These are phyloP conservation scores for Blastobotrys illinoisensis DNA, from an alignment of 1,139 yeast species.

Conservation along the genomic window DNA sequence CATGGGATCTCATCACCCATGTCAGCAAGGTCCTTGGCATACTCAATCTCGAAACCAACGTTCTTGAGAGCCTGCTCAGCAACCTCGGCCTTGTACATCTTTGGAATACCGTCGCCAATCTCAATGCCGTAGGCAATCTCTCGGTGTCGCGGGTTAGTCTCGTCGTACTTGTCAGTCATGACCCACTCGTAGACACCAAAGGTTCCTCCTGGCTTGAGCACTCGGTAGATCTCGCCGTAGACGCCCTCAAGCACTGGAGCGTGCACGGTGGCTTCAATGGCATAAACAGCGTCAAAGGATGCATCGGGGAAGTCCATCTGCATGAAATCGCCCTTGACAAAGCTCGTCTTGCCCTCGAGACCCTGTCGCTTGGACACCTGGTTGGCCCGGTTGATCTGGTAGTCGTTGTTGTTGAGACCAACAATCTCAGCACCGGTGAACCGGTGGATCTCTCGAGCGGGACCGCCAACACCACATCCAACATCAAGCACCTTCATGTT, in stretches of 20 bases:
- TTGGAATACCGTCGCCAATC: constrained; percentile 97
- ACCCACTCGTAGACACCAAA: constrained; percentile 99
- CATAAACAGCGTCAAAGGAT: constrained; percentile 93
- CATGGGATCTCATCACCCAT: constrained; percentile 84
- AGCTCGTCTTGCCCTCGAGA: constrained; percentile 66
- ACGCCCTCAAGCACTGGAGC: constrained; percentile 97
- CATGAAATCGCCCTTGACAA: constrained; percentile 98
- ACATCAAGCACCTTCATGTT: constrained; percentile 91
- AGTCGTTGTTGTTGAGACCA: constrained; percentile 95
- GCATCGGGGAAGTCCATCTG: constrained; percentile 93
- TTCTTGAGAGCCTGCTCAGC: constrained; percentile 80
- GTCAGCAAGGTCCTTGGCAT: constrained; percentile 78
- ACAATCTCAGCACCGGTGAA: constrained; percentile 83
- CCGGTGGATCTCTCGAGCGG: constrained; percentile 92
- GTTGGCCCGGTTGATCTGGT: constrained; percentile 86
- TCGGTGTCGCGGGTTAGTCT: constrained; percentile 80
- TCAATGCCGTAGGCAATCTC: constrained; percentile 96
- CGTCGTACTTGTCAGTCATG: constrained; percentile 92
- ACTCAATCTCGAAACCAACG: constrained; percentile 82
- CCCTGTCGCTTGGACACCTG: constrained; percentile 65
- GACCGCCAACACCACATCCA: constrained; percentile 99
- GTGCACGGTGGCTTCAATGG: constrained; percentile 97
- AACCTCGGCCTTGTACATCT: constrained; percentile 82
- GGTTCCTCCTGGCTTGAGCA: constrained; percentile 93
- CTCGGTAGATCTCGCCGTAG: constrained; percentile 89